These are phyloP conservation scores for Calycina herbarum DNA, from an alignment of 2,329 filamentous ascomycete genomes.

Conservation along the genomic window DNA sequence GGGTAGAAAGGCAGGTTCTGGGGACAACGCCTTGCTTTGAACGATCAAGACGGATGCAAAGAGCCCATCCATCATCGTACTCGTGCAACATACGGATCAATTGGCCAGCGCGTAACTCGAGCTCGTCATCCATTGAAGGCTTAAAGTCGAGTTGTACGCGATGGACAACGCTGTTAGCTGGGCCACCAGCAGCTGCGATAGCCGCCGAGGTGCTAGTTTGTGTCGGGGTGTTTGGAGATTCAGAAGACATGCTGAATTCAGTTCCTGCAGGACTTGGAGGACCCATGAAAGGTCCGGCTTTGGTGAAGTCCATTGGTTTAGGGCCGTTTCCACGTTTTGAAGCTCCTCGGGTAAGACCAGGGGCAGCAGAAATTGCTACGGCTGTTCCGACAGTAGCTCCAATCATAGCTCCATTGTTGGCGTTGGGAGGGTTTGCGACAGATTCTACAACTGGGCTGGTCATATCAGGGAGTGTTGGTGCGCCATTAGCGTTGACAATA, in stretches of 20 bases:
- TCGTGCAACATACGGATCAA: slow-evolving; percentile 89
- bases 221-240: slow-evolving; percentile 48
- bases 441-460: slow-evolving; percentile 20
- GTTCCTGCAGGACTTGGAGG: slow-evolving; percentile 63
- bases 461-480: slow-evolving; percentile 42
- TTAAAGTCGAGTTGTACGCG: slow-evolving; percentile 93
- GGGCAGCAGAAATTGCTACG: slow-evolving; percentile 28
- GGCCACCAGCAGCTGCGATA: slow-evolving; percentile 63
- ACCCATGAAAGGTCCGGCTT: slow-evolving; percentile 39
- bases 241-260: slow-evolving; percentile 60
- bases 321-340: slow-evolving; percentile 57
- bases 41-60: slow-evolving; percentile 87
- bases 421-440: slow-evolving; percentile 15
- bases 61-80: slow-evolving; percentile 98
- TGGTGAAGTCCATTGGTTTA: slow-evolving; percentile 53
- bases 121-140: slow-evolving; percentile 88
- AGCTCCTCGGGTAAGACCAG: slow-evolving; percentile 50
- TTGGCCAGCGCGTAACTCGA: slow-evolving; percentile 77
- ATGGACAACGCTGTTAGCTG: slow-evolving; percentile 68
- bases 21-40: slow-evolving; percentile 92
- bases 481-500: slow-evolving; percentile 43
- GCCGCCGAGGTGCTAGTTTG: slow-evolving; percentile 54
- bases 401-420: slow-evolving; percentile 43
- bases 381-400: slow-evolving; percentile 29
- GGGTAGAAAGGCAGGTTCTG: slow-evolving; percentile 87